Conservation (phyloP, 768 basidiomycete genomes). For the Mycena kentingensis region DNA sequence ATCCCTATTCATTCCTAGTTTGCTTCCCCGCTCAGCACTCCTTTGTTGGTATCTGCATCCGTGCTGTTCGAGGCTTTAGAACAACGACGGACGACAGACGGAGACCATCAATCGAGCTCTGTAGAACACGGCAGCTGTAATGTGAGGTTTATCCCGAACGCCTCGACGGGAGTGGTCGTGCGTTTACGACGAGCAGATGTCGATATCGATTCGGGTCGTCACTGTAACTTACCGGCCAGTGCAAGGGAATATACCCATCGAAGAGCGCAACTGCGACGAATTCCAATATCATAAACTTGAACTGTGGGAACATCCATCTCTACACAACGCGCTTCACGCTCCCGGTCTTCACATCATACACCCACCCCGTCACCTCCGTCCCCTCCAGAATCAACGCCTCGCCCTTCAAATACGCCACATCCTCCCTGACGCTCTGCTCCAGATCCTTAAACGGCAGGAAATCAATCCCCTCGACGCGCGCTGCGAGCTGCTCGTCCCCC, state of each 20-base stretch:
- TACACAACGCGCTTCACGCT: conserved; percentile 33
- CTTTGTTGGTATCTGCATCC: too few species aligned
- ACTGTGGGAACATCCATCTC: neutral
- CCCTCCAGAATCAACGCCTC: conserved; percentile 56
- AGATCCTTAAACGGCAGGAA: conserved; percentile 56
- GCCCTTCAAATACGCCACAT: conserved; percentile 59
- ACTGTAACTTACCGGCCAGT: too few species aligned
- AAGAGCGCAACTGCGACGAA: neutral
- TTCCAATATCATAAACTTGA: neutral
- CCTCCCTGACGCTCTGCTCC: conserved; percentile 55
- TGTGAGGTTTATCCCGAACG: too few species aligned
- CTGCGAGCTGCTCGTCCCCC: conserved; percentile 18
- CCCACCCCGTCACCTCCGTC: conserved; percentile 63
- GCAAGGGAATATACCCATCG: neutral
- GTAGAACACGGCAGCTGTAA: too few species aligned
- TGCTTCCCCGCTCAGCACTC: too few species aligned
- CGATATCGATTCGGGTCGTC: too few species aligned
- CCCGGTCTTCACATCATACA: conserved; percentile 64
- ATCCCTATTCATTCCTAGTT: too few species aligned
- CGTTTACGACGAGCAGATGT: too few species aligned
- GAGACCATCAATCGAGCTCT: too few species aligned
- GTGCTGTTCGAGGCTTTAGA: too few species aligned
- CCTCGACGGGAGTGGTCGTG: too few species aligned
- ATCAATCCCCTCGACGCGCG: conserved; percentile 42
- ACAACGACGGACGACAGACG: too few species aligned